Evolutionary conservation across 176 grass and related monocot genomes (phyloP), one percentile per base, ranked within the genome.

Genomic region (Ensete glaucum): DNA sequence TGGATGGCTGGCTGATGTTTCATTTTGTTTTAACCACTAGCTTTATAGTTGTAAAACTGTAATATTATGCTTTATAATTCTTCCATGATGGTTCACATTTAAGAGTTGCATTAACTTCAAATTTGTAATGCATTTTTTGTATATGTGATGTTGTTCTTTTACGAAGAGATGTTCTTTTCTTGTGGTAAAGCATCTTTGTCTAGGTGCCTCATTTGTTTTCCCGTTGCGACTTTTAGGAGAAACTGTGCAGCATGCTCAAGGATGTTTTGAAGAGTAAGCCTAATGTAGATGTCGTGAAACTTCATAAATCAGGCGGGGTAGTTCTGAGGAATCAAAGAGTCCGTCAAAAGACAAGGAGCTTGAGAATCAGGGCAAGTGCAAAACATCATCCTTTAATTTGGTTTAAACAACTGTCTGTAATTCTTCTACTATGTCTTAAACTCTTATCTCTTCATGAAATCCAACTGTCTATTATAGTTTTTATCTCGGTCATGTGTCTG

Each of bases 271-370:
- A 82, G 77, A 87, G 68, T 81, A 99, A 99, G 54, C 67, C 90
- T 66, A 89, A 91, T 53, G 92, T 99, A 26, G 88, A 99, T 84
- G 88, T 94, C 64, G 88, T 99, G 75, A 99, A 94, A 80, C 95
- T 99, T 82, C 95, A 94, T 69, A 99, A 94, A 91, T 94, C 95
- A 78, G 95, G 89, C 78, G 95, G 95, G 72, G 86, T 98, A 80
- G 95, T 98, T 76, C 86, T 88, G 70, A 98, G 95, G 83, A 98
- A 98, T 80, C 74, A 88, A 78, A 88, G 90, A 81, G 82, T 91
- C 60, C 90, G 95, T 53, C 90, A 98, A 75, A 98, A 89, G 85
- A 51, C 78, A 9, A 93, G 88, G 80, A 98, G 95, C 78, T 85
- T 91, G 71, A 81, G 85, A 50, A 94, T 94, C 72, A 98, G 83